Base-by-base conservation (phyloP, 139 green algal genomes). In the Dunaliella primolecta region DNA sequence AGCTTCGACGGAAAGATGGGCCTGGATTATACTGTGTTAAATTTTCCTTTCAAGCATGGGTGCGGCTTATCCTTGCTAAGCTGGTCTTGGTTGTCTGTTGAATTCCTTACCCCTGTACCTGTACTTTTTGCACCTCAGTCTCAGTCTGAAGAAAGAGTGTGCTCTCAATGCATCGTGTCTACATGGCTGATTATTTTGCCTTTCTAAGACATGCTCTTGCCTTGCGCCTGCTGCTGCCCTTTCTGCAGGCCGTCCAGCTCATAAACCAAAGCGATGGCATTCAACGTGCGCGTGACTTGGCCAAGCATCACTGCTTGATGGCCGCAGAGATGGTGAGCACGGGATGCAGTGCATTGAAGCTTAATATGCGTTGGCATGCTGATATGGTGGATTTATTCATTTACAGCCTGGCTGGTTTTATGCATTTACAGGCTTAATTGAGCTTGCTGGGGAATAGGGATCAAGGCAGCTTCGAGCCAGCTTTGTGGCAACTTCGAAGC, bases 281-380 rank as follows among this genome's bases (percentile, higher is more conserved):
- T 25, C 71, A 95, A 83, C 87, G 91, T 7, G 93, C 96, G 0
- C 89, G 89, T 32, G 88, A 93, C 79, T 85, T 98, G 78, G 96
- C 96, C 7, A 87, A 88, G 0, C 74, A 97, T 33, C 95, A 98
- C 76, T 87, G 87, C 1, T 37, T 38, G 24, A 71, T 91, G 75
- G 94, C 94, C 23, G 89, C 86, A 27, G 81, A 92, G 36, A 84
- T 87, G 82, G 92, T 95, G 84, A 84, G 89, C 32, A 15, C 29
- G 74, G 25, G 57, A 64, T 64, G 29, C 32, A 29, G 23, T n/a
- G 3, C 11, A 79, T 25, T 56, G 36, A 71, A 29, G 15, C 21
- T 24, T 31, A 2, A 23, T 1, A 27, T 7, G n/a, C 7, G 3
- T 32, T 46, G 21, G 21, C 70, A 1, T 11, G n/a, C 46, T 23